Conservation (phyloP, 2,329 filamentous ascomycete genomes). For the Decorospora gaudefroyi region DNA sequence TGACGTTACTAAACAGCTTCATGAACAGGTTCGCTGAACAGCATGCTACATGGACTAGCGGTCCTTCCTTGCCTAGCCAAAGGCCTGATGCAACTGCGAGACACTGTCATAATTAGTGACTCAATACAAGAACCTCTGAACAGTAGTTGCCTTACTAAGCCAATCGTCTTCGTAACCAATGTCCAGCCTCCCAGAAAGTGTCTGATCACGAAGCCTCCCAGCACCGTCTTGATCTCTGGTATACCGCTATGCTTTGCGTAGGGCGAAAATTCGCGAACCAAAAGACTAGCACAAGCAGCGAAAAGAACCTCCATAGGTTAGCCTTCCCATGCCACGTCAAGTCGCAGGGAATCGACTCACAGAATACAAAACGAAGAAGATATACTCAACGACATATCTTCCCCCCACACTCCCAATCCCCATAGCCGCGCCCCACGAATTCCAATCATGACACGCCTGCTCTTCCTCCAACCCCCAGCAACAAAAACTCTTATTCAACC, state of each 20-base stretch:
- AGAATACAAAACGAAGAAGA: constrained; percentile 83
- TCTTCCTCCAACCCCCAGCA: constrained; percentile 82
- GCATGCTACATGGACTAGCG: constrained; percentile 92
- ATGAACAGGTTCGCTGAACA: constrained; percentile 95
- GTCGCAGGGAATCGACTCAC: constrained; percentile 55
- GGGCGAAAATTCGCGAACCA: constrained; percentile 82
- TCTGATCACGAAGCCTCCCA: constrained; percentile 91
- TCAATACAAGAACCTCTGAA: constrained; percentile 18
- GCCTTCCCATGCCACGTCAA: background rate
- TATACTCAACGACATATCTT: constrained; percentile 81
- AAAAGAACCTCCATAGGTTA: constrained; percentile 66
- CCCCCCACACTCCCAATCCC: constrained; percentile 68
- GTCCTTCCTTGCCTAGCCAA: constrained; percentile 96
- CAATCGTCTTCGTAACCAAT: constrained; percentile 83
- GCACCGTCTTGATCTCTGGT: constrained; percentile 93
- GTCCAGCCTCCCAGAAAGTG: constrained; percentile 89
- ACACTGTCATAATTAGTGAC: constrained; percentile 60
- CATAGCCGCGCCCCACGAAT: constrained; percentile 77
- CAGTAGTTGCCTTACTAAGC: constrained; percentile 63
- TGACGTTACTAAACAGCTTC: constrained; percentile 81
- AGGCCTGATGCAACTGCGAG: constrained; percentile 90
- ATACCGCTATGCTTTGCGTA: constrained; percentile 96
- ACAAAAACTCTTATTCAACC: constrained; percentile 88
- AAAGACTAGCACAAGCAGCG: constrained; percentile 73
- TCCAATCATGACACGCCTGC: constrained; percentile 84